Evolutionary conservation across 306 rosid species (phyloP).

Genomic region (Malus orientalis): DNA sequence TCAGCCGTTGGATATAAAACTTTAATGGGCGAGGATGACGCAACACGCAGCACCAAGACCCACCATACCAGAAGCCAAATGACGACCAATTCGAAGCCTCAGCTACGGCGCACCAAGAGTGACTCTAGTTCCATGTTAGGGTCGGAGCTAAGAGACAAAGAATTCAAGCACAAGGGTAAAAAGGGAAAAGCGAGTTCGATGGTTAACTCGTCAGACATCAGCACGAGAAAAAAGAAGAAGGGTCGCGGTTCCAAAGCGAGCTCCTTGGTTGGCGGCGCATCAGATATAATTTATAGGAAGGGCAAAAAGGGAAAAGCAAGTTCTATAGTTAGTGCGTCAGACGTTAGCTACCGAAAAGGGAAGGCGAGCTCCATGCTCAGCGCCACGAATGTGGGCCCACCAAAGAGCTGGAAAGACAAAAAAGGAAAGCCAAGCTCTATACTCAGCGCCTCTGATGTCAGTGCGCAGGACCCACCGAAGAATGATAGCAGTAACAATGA

Average conservation of each 20-base stretch:
- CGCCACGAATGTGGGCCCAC: conserved; percentile 9
- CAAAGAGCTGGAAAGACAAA: not conserved
- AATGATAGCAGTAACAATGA: not conserved
- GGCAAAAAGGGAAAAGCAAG: not conserved
- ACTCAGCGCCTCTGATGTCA: conserved; percentile 10
- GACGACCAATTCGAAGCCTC: conserved; percentile 6
- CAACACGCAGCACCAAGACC: conserved; percentile 3
- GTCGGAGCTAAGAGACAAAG: conserved; percentile 30
- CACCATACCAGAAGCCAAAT: conserved; percentile 15
- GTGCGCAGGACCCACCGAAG: not conserved
- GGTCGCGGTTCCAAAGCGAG: conserved; percentile 18
- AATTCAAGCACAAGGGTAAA: conserved; percentile 19
- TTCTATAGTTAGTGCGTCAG: conserved; percentile 27
- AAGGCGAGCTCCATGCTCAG: conserved; percentile 5
- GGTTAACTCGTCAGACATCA: conserved; percentile 25
- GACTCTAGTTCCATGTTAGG: conserved; percentile 69
- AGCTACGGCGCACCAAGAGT: conserved; percentile 61
- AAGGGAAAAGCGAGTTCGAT: conserved; percentile 33
- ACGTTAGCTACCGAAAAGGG: not conserved
- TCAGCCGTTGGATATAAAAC: conserved; percentile 46
- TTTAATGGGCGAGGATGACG: conserved; percentile 71
- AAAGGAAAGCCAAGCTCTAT: not conserved
- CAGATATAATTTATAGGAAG: conserved; percentile 6
- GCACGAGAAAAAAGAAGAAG: conserved; percentile 13
- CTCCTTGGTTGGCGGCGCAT: conserved; percentile 34